Conservation (phyloP, 192 early-diverging fungal species). For the Coemansia sp. region DNA sequence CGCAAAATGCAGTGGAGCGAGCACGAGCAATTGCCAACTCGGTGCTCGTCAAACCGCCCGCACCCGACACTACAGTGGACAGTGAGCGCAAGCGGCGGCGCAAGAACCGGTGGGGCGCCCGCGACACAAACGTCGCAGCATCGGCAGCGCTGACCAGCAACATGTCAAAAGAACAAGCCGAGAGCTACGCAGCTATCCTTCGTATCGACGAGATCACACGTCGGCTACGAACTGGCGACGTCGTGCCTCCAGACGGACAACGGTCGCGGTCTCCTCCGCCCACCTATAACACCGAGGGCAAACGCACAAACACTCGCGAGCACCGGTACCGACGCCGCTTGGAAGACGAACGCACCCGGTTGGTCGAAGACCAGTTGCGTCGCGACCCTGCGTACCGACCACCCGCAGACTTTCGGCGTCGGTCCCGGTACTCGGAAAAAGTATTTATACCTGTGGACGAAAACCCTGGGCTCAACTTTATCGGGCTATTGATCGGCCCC, state of each 20-base stretch:
- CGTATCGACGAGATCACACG: conserved; percentile 90
- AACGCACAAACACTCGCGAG: conserved; percentile 95
- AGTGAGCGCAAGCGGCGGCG: conserved; percentile 66
- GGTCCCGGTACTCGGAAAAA: conserved; percentile 85
- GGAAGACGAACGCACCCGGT: conserved; percentile 88
- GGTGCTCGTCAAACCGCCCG: conserved; percentile 11
- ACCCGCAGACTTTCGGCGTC: conserved; percentile 85
- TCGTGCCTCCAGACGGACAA: conserved; percentile 66
- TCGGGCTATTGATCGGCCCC: conserved; percentile 93
- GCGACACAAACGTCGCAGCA: conserved; percentile 68
- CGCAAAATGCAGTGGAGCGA: conserved; percentile 38
- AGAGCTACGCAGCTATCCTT: conserved; percentile 68
- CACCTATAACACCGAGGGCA: conserved; percentile 87
- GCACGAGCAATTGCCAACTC: conserved; percentile 52
- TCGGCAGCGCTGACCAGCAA: conserved; percentile 74
- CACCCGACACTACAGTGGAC: not conserved
- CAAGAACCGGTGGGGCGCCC: conserved; percentile 88
- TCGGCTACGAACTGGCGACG: conserved; percentile 78
- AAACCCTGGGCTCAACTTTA: conserved; percentile 97
- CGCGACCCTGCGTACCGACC: conserved; percentile 82
- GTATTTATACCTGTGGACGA: conserved; percentile 94
- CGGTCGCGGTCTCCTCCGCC: conserved; percentile 97
- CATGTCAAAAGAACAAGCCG: conserved; percentile 77
- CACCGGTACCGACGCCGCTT: conserved; percentile 84
- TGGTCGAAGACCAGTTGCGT: conserved; percentile 78